A percentile compares a stretch with the other conserved stretches of the same genome.
Evolutionary conservation across 805 yeast species (phyloP).

Genomic region (Cyberlindnera japonica): DNA sequence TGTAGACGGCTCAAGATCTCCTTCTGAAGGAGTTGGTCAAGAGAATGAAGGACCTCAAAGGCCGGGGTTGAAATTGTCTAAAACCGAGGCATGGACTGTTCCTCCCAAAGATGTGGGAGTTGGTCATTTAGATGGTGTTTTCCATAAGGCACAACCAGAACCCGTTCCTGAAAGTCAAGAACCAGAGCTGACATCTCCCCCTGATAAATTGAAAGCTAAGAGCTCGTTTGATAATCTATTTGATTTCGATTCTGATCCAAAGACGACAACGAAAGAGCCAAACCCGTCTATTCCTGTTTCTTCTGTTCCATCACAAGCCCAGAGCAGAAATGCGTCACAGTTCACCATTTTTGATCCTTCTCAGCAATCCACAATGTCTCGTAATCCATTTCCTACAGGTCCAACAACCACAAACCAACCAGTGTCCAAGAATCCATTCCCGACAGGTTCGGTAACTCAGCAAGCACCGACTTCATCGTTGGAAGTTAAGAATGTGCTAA

Average conservation of each 20-base stretch:
- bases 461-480: constrained; percentile 2
- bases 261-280: no score
- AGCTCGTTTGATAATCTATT: constrained; percentile 22
- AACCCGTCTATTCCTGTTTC: no score
- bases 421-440: constrained; percentile 20
- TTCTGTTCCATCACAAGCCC: not conserved
- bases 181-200: no score
- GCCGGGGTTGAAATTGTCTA: constrained; percentile 15
- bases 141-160: constrained; percentile 11
- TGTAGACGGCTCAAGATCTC: constrained; percentile 2
- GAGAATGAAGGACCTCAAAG: constrained; percentile 5
- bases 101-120: constrained; percentile 3
- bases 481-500: constrained; percentile 9
- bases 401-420: not conserved
- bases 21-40: not conserved
- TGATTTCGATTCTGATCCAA: constrained; percentile 12
- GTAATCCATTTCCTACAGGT: constrained; percentile 23
- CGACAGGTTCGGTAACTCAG: constrained; percentile 5
- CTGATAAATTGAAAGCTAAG: constrained; percentile 7
- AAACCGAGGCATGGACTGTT: constrained; percentile 24
- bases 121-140: constrained; percentile 22
- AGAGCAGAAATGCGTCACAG: constrained; percentile 1
- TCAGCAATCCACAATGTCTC: constrained; percentile 5
- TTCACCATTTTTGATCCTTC: not conserved
- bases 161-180: not conserved